Conservation (phyloP, 768 basidiomycete species). For the Pisolithus microcarpus region DNA sequence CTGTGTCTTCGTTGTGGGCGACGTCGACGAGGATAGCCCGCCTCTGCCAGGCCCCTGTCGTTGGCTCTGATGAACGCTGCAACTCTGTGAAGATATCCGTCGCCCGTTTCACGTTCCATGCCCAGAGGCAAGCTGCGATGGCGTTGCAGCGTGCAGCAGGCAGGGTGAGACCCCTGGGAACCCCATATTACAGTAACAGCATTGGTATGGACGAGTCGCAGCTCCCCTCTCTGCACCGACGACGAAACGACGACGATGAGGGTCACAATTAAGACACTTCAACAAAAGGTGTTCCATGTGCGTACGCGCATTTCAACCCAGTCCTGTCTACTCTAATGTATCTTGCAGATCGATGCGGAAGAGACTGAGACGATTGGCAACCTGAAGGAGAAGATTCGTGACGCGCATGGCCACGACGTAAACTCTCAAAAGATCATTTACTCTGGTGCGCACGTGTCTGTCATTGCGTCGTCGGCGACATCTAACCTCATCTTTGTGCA, state of each 20-base stretch:
- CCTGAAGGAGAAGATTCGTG: constrained; percentile 80
- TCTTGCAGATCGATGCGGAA: constrained; percentile 66
- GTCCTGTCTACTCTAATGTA: not conserved
- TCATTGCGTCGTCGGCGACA: constrained; percentile 3
- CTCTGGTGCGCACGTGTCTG: constrained; percentile 51
- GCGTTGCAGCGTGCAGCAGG: constrained; percentile 7
- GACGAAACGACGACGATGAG: constrained; percentile 46
- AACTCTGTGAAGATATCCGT: constrained; percentile 66
- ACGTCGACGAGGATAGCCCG: constrained; percentile 45
- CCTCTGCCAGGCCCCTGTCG: constrained; percentile 66
- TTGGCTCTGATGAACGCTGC: constrained; percentile 67
- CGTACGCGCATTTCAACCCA: constrained; percentile 1
- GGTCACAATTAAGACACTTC: constrained; percentile 91
- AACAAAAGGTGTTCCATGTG: constrained; percentile 87
- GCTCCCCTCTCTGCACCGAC: not conserved
- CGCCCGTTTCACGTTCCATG: constrained; percentile 57
- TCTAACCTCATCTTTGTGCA: constrained; percentile 25
- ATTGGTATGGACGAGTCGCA: not conserved
- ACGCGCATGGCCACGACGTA: constrained; percentile 65
- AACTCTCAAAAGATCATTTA: constrained; percentile 90
- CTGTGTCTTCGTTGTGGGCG: constrained; percentile 30
- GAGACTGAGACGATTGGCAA: constrained; percentile 62
- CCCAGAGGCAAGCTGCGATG: not conserved
- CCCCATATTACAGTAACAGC: constrained; percentile 10
- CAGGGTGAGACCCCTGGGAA: constrained; percentile 18